A percentile compares a stretch with the other conserved stretches of the same genome.
phyloP scores from a whole-genome alignment of 2,329 filamentous ascomycete species.

The Diaporthe humulicola region DNA sequence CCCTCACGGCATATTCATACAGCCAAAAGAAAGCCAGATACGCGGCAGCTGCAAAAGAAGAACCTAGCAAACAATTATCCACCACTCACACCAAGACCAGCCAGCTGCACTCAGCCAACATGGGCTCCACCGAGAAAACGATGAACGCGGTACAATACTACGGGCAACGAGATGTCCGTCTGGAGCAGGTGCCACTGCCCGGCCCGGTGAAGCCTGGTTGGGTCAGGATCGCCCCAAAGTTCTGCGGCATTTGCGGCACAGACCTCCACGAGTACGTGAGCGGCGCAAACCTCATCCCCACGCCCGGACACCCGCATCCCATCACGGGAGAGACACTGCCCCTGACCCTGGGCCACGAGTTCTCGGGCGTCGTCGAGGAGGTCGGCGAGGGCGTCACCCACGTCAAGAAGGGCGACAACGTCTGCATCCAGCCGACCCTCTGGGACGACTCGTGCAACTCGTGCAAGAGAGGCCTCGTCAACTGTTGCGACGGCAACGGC shows the following conservation, averaged over 20 bases:
- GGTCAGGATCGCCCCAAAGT: slow-evolving; percentile 47
- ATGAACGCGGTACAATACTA: slow-evolving; percentile 40
- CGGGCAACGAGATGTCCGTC: slow-evolving; percentile 40
- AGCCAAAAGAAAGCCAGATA: neutral
- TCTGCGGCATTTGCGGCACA: slow-evolving; percentile 52
- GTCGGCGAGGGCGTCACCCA: slow-evolving; percentile 60
- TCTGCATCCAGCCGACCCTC: slow-evolving; percentile 70
- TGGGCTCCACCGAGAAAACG: slow-evolving; percentile 20
- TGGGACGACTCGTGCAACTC: slow-evolving; percentile 66
- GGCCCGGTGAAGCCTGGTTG: slow-evolving; percentile 34
- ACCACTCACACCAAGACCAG: neutral
- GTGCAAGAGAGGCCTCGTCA: slow-evolving; percentile 58
- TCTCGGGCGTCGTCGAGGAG: slow-evolving; percentile 70
- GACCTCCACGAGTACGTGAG: slow-evolving; percentile 51
- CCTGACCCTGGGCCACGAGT: slow-evolving; percentile 73
- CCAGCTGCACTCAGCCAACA: neutral
- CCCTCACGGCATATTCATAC: neutral
- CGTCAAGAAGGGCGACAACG: slow-evolving; percentile 65
- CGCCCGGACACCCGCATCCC: slow-evolving; percentile 60
- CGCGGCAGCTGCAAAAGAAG: neutral
- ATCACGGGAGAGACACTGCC: slow-evolving; percentile 68
- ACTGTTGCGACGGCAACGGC: slow-evolving; percentile 58
- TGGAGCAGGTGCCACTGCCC: slow-evolving; percentile 37
- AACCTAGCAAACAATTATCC: neutral
- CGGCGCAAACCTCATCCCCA: slow-evolving; percentile 48